Base-by-base conservation (phyloP, 2,329 filamentous ascomycete species). In the Biscogniauxia marginata region DNA sequence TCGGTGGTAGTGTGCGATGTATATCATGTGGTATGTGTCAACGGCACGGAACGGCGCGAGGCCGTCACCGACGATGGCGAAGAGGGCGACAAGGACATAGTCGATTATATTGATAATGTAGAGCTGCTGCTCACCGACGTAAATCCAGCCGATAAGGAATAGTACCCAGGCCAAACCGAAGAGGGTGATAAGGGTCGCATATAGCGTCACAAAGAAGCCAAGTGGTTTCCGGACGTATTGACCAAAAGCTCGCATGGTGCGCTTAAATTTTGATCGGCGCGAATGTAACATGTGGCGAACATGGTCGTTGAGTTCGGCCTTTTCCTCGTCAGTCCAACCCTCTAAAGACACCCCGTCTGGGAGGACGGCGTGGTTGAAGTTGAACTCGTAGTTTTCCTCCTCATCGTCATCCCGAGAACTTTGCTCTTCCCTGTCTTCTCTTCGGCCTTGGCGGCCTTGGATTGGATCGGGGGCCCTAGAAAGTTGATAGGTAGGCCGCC, bases 71-170 rank as follows among this genome's bases (percentile, higher is more conserved):
- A 90, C 85, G 58, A 90, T 74, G 52, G 83, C 86, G 61, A 90
- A 90, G 6, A 90, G 78, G 9, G 85, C 87, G 6, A 90, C 87
- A 13, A 90, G 78, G 23, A 88, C 78, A 63, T 87, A 86, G 72
- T 90, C 87, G 61, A 90, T 89, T 49, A 90, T 73, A 58, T 90
- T 85, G 64, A 89, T 84, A 39, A 83, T 72, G 60, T 90, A 93
- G 3, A 84, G 75, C 69, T 93, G 88, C 64, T 81, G 79, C 24
- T 84, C 83, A 19, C 89, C 90, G 19, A 93, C 87, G 61, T 91
- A 92, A 68, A 95, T 90, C 91, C 91, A 96, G 49, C 87, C 90
- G 69, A 96, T 96, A 53, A 96, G 77, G 74, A 93, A 95, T n/a
- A 96, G 81, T 1, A 96, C 91, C 91, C 91, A 96, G 0, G 89